These are phyloP conservation scores for Paramyrothecium sp. DNA, from an alignment of 2,329 filamentous ascomycete species.

Conservation along the genomic window DNA sequence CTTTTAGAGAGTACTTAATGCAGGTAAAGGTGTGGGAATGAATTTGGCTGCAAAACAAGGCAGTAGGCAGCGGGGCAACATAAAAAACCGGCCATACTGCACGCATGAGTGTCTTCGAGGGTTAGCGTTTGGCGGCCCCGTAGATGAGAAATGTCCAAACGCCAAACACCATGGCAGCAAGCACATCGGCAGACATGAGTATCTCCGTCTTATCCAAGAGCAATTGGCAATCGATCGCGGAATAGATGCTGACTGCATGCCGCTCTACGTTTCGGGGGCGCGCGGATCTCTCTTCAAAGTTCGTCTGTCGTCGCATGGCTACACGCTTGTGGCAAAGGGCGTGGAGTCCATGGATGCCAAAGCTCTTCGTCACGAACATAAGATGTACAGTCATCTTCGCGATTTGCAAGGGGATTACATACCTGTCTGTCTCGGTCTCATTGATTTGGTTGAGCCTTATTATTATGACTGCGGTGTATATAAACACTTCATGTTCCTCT, in stretches of 20 bases:
- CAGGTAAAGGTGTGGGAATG: constrained; percentile 5
- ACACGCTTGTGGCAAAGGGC: constrained; percentile 38
- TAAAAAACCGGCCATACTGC: too few species aligned
- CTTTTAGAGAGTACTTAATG: constrained; percentile 8
- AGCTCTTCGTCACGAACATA: constrained; percentile 24
- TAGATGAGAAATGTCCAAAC: too few species aligned
- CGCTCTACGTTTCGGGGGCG: constrained; percentile 25
- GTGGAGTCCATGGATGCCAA: constrained; percentile 20
- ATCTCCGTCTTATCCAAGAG: too few species aligned
- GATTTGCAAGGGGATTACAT: constrained; percentile 29
- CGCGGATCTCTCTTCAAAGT: constrained; percentile 35
- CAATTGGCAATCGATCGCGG: too few species aligned
- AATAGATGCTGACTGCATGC: too few species aligned
- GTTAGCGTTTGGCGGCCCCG: too few species aligned
- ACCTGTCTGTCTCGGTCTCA: constrained; percentile 31
- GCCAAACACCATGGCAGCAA: too few species aligned
- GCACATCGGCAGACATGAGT: too few species aligned
- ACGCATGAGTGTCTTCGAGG: too few species aligned
- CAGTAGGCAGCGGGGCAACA: too few species aligned
- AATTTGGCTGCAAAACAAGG: not conserved
- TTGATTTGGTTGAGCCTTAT: constrained; percentile 25
- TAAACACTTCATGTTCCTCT: constrained; percentile 30
- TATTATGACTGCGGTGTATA: constrained; percentile 27
- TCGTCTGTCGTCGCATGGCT: constrained; percentile 28
- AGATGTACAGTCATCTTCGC: constrained; percentile 26